Percentiles rank a stretch among this genome's conserved stretches.
Conservation (phyloP, 2,329 filamentous ascomycete species). For the Xylaria sp. region DNA sequence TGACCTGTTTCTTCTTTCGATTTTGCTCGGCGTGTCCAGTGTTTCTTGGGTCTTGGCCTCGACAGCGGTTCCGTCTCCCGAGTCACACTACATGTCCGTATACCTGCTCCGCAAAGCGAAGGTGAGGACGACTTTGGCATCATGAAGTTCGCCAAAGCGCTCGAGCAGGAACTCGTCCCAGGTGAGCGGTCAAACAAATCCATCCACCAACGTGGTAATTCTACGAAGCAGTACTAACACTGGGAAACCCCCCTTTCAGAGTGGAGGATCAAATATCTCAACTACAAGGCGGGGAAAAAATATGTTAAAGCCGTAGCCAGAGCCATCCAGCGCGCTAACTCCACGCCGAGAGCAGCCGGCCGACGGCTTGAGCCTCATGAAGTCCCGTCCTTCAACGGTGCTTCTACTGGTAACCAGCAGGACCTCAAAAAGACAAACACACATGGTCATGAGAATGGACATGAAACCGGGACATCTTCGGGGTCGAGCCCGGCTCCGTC, state of each 20-base stretch:
- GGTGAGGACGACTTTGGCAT: conserved; percentile 27
- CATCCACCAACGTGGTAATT: background rate
- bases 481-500: conserved; percentile 28
- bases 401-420: conserved; percentile 25
- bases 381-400: conserved; percentile 31
- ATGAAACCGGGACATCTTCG: conserved; percentile 15
- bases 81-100: background rate
- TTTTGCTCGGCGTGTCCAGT: background rate
- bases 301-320: conserved; percentile 77
- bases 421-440: conserved; percentile 8
- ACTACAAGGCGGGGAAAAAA: conserved; percentile 96
- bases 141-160: conserved; percentile 70
- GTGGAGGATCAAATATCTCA: conserved; percentile 89
- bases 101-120: background rate
- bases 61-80: background rate
- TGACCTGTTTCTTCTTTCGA: background rate
- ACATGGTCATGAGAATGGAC: conserved; percentile 17
- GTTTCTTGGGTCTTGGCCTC: background rate
- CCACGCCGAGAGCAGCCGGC: conserved; percentile 40
- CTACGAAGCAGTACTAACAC: background rate
- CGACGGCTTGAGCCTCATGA: conserved; percentile 32
- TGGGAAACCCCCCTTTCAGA: conserved; percentile 41
- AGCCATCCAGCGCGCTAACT: conserved; percentile 60
- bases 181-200: conserved; percentile 41
- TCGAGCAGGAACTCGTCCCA: conserved; percentile 82